Base-by-base conservation (phyloP, 2,329 filamentous ascomycete genomes). In the Pseudopithomyces chartarum region DNA sequence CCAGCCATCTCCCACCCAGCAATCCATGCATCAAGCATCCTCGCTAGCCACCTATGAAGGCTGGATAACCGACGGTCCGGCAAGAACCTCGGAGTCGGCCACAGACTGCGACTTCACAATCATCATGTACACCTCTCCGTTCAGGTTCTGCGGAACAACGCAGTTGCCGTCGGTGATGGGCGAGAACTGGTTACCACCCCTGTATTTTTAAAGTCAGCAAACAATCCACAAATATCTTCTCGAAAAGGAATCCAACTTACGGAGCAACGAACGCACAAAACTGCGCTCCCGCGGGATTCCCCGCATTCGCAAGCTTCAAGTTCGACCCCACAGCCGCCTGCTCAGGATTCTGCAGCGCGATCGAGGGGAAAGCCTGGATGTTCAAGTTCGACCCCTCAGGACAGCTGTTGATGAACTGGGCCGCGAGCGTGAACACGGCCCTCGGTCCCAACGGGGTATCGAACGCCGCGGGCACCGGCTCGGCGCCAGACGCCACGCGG, bases 341-440 rank as follows among this genome's bases (percentile, higher is more conserved):
- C 6, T 82, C 77, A 5, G 81, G 82, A 20, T 82, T 84, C 70
- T 83, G 73, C 48, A 89, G 75, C 60, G 80, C 74, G 56, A 82
- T 78, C 32, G 77, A 63, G 50, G 88, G 85, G 86, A 91, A 84
- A 60, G 87, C 79, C 56, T 81, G 83, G 71, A 91, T 80, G 69
- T 82, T 81, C 47, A 89, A 79, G 77, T 87, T 86, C 69, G 84
- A 85, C 52, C 73, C 87, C 26, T 82, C 75, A 15, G 89, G 90
- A 79, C 89, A 92, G 29, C 85, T 85, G 54, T 76, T 73, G 79
- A 92, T 91, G 81, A 92, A 92, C 43, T 84, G 84, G 1, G 88
- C 85, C 42, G 89, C 89, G 53, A 92, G 83, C 36, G 88, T 88
- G 81, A 91, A 91, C 74, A 91, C 86, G 61, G 86, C 85, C 62